A percentile compares a stretch with the other conserved stretches of the same genome.
phyloP scores from a whole-genome alignment of 495 filamentous ascomycete genomes.

The Penicillium egyptiacum region DNA sequence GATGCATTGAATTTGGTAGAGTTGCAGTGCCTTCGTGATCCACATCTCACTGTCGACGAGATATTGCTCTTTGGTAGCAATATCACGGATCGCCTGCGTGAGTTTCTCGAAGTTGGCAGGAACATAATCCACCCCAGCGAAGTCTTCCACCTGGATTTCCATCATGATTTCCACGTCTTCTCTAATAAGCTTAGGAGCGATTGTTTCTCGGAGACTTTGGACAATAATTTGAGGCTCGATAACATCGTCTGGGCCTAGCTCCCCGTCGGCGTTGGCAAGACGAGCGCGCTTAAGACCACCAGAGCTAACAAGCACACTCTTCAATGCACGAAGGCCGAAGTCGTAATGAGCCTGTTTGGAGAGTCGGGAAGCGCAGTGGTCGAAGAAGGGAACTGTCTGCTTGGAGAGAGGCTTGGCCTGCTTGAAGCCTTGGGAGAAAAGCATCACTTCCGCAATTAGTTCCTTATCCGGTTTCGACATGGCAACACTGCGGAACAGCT shows the following conservation, averaged over 20 bases:
- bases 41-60: constrained; percentile 87
- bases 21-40: constrained; percentile 94
- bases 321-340: constrained; percentile 94
- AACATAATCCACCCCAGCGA: constrained; percentile 90
- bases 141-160: constrained; percentile 77
- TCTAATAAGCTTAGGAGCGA: constrained; percentile 93
- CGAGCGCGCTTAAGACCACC: constrained; percentile 90
- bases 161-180: constrained; percentile 87
- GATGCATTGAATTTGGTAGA: constrained; percentile 95
- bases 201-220: constrained; percentile 96
- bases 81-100: constrained; percentile 74
- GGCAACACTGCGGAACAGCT: constrained; percentile 96
- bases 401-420: constrained; percentile 90
- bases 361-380: constrained; percentile 73
- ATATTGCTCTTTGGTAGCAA: constrained; percentile 72
- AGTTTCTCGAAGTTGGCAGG: constrained; percentile 81
- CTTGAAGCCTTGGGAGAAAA: constrained; percentile 98
- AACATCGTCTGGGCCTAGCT: constrained; percentile 65
- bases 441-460: constrained; percentile 98
- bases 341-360: constrained; percentile 99
- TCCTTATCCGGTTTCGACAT: constrained; percentile 99
- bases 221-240: constrained; percentile 98
- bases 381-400: constrained; percentile 97
- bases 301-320: constrained; percentile 97
- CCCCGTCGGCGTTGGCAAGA: constrained; percentile 56